These are phyloP conservation scores for Eucalyptus dawsonii DNA, from an alignment of 345 rosid genomes.

Conservation along the genomic window DNA sequence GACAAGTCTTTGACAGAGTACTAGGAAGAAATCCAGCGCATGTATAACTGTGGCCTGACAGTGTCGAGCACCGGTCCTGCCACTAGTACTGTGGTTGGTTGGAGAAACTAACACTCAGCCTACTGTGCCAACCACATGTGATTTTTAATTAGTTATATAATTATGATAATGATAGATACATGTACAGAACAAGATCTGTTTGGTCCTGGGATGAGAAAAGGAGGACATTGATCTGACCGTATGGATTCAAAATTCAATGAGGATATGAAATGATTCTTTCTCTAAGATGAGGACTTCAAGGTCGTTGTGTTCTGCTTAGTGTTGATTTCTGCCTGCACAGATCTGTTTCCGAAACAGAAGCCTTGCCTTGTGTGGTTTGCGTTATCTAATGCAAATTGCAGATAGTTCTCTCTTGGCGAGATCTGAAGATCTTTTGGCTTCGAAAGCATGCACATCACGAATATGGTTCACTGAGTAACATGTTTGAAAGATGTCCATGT, in stretches of 20 bases:
- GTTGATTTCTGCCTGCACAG: too few species aligned
- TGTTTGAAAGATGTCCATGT: not conserved
- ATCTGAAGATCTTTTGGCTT: not conserved
- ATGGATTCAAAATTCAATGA: not conserved
- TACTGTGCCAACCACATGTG: not conserved
- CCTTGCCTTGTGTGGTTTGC: too few species aligned
- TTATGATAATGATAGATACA: not conserved
- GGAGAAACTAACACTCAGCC: not conserved
- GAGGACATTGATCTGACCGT: not conserved
- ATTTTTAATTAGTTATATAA: not conserved
- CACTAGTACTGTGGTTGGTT: not conserved
- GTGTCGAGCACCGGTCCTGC: not conserved
- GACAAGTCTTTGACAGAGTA: conserved; percentile 52
- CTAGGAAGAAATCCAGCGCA: conserved; percentile 62
- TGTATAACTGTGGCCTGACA: conserved; percentile 48
- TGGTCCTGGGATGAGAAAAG: not conserved
- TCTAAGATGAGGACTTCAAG: not conserved
- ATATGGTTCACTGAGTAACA: not conserved
- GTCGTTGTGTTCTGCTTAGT: not conserved
- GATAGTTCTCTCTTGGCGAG: not conserved
- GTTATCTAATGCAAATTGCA: not conserved
- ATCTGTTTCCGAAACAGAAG: too few species aligned
- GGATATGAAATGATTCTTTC: not conserved
- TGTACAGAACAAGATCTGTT: not conserved
- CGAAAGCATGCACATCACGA: not conserved